Evolutionary conservation across 306 rosid genomes (phyloP), one percentile per base, ranked within the genome.

Genomic region (Rosa chinensis): DNA sequence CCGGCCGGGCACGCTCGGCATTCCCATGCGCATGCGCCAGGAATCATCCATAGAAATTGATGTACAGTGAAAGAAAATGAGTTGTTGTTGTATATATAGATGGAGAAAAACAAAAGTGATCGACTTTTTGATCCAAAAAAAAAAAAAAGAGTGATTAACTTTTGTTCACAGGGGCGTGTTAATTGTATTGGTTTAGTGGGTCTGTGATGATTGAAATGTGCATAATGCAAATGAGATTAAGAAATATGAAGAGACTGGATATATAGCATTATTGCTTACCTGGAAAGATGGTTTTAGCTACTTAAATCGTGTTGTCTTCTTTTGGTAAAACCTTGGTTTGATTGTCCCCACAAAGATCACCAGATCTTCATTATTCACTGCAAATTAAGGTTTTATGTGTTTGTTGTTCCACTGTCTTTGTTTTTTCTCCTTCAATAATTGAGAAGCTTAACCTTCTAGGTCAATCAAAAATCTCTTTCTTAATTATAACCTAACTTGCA

Each of bases 11-110:
- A 85, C 77, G n/a, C 85, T 77, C 2, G 78, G 89, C 82, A 84
- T 86, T 64, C 84, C 93, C 79, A 76, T 74, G 32, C 86, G 92
- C 79, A 86, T 84, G 64, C 88, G 86, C 89, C 95, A 87, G 6
- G 89, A 84, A 13, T 90, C 91, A 14, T 92, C 90, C 98, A 92
- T 91, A 50, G 47, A n/a, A 39, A 39, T 17, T 16, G 21, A 3
- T 55, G n/a, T 25, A 40, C 77, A 12, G 78, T 32, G 39, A 42
- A 42, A 39, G 72, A 32, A 23, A 50, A 4, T 10, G 37, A 52
- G 55, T 5, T 13, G 53, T 43, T 3, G 48, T 10, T 28, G 52
- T 16, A 64, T 35, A 61, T 52, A 72, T 8, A 42, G 61, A 20
- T 6, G 62, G 2, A 23, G 28, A 16, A 37, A 35, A 73, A 35